These are phyloP conservation scores for Fusarium marasasianum DNA, from an alignment of 2,329 filamentous ascomycete species.

Conservation along the genomic window DNA sequence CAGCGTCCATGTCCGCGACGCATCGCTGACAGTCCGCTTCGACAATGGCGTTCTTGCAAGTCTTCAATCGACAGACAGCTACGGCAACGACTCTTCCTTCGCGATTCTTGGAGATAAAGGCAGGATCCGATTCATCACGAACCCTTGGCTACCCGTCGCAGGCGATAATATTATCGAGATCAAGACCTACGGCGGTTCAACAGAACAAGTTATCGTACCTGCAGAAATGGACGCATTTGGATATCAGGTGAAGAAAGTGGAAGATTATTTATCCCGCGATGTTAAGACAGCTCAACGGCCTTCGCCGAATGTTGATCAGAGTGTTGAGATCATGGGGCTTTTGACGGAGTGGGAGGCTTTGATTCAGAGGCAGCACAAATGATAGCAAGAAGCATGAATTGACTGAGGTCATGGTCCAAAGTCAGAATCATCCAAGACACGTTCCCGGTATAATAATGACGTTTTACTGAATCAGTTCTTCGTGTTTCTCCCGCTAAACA, in stretches of 20 bases:
- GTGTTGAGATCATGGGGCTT: slow-evolving; percentile 9
- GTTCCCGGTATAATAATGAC: too few species aligned
- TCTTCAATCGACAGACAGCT: slow-evolving; percentile 10
- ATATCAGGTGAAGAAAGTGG: slow-evolving; percentile 4
- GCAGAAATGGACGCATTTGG: slow-evolving; percentile 1
- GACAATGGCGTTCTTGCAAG: slow-evolving; percentile 1
- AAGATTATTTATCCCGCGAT: not conserved
- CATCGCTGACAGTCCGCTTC: slow-evolving; percentile 5
- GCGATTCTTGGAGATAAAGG: not conserved
- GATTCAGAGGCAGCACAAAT: not conserved
- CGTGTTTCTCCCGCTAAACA: too few species aligned
- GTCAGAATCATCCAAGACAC: too few species aligned
- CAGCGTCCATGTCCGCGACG: slow-evolving; percentile 5
- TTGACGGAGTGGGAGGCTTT: slow-evolving; percentile 11
- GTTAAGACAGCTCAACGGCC: not conserved
- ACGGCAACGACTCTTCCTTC: slow-evolving; percentile 5
- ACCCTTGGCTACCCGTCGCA: not conserved
- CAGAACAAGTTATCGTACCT: not conserved
- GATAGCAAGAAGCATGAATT: too few species aligned
- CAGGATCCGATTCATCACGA: not conserved
- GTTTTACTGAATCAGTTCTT: too few species aligned
- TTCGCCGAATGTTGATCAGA: slow-evolving; percentile 8
- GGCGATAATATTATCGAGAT: slow-evolving; percentile 12
- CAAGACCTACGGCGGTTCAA: not conserved
- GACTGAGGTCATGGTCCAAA: too few species aligned